Base-by-base conservation (phyloP, 148 eudicot genomes). In the Vaccinium macrocarpon region DNA sequence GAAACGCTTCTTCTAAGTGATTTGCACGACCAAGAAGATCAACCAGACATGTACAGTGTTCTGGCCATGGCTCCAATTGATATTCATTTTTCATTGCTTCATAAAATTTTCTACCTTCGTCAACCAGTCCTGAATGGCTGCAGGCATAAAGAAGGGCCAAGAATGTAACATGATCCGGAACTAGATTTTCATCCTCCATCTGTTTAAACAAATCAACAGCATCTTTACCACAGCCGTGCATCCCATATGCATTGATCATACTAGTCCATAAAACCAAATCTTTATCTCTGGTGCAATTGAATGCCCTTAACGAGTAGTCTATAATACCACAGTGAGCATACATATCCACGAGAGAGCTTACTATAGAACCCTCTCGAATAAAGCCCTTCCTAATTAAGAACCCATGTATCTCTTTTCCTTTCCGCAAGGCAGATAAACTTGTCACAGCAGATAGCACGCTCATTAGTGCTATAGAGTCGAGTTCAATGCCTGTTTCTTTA, bases 11-110 rank as follows among this genome's bases (percentile, higher is more conserved):
- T 84, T 92, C 89, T n/a, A 95, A 68, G 50, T 85, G 86, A 76
- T 93, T 93, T 81, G 97, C 94, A 79, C 97, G 95, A 21, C 98
- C 98, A 82, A 97, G 91, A 80, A 97, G 92, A 87, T 97, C 99
- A 80, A 93, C 97, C 76, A 97, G 85, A 89, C 98, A 95, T 2
- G 94, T 93, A 85, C 90, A 92, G 84, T 97, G 99, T 76, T 97
- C 96, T 13, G 95, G 92, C 98, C 96, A 95, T 55, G 98, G 96
- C 73, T 91, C 93, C 80, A 97, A 81, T 19, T 85, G 84, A 84
- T 95, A 91, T 55, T 90, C 84, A 61, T 46, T 25, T 80, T 64
- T 84, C 98, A 97, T 95, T 10, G 80, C 50, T 59, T 90, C 82
- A 29, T 95, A 88, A 84, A 91, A 79, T 11, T 7, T 77, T 85